Base-by-base conservation (phyloP, 2,329 filamentous ascomycete species). In the Epichloe brachyelytri region DNA sequence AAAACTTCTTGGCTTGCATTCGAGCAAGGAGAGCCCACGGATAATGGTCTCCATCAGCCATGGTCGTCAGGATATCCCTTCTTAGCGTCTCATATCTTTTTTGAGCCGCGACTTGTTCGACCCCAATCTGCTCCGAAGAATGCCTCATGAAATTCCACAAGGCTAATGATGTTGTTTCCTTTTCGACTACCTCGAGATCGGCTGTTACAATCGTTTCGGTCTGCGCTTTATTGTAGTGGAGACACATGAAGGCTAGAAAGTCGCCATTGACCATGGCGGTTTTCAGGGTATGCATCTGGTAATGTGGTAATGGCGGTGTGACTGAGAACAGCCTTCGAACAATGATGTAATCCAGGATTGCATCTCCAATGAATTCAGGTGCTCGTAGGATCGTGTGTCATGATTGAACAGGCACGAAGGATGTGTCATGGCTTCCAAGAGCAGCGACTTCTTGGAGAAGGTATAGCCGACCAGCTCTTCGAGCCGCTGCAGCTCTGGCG, bases 291-390 rank as follows among this genome's bases (percentile, higher is more conserved):
- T 95, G 88, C 79, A 97, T 87, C n/a, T 77, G 68, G 3, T 73
- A 61, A 46, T 77, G 70, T 0, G 66, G 51, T 0, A 80, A 61
- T 3, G 74, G 68, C 0, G 69, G 67, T 2, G 62, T 56, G 12
- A 64, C 56, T 2, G 62, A 60, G 63, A 79, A 85, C 5, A 91
- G 68, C n/a, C 68, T 72, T 0, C 69, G 71, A 7, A 87, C 80
- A 46, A 96, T 71, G 51, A 95, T 71, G 58, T 82, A 77, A 65
- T 97, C 91, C 0, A 97, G 78, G 2, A 96, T 72, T 0, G 88
- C 79, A 58, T 97, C 91, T 1, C 91, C 91, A 0, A 96, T 70
- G 59, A 93, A 95, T 61, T 96, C 1, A 96, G 76, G 0, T 89
- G 79, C 57, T 96, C 86, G 12, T 80, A 75, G 0, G 69, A 68